Evolutionary conservation across 2,329 filamentous ascomycete genomes (phyloP).

Genomic region (Exophiala sp.): DNA sequence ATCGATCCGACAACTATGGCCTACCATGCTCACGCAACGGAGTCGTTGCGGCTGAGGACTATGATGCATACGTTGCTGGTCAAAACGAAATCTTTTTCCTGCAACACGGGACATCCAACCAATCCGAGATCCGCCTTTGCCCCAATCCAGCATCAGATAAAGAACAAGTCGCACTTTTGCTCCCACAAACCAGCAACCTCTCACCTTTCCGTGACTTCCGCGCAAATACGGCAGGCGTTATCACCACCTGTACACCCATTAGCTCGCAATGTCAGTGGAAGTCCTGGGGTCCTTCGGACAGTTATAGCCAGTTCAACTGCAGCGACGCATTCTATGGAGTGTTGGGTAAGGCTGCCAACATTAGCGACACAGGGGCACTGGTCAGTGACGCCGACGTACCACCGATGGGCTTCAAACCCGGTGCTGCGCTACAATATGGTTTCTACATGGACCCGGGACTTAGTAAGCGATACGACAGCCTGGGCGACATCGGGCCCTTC

Average conservation of each 20-base stretch:
- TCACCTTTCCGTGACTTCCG: conserved; percentile 18
- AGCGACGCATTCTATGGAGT: conserved; percentile 25
- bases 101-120: conserved; percentile 17
- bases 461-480: conserved; percentile 19
- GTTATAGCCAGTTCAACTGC: conserved; percentile 26
- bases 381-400: conserved; percentile 18
- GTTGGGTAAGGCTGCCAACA: conserved; percentile 19
- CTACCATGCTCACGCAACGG: conserved; percentile 24
- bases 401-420: conserved; percentile 20
- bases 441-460: conserved; percentile 23
- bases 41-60: conserved; percentile 1
- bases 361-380: conserved; percentile 9
- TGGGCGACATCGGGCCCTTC: conserved; percentile 14
- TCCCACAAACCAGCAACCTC: conserved; percentile 14
- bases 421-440: conserved; percentile 21
- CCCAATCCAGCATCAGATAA: background rate
- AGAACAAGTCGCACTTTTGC: conserved; percentile 18
- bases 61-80: conserved; percentile 11
- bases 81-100: conserved; percentile 25
- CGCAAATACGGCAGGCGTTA: conserved; percentile 22
- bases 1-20: conserved; percentile 22
- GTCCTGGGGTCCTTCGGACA: conserved; percentile 5
- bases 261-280: conserved; percentile 20
- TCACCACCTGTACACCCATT: conserved; percentile 23
- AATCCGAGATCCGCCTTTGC: conserved; percentile 19